Percentiles rank a stretch among this genome's conserved stretches.
phyloP scores from a whole-genome alignment of 345 rosid species.

The Syzygium grande region DNA sequence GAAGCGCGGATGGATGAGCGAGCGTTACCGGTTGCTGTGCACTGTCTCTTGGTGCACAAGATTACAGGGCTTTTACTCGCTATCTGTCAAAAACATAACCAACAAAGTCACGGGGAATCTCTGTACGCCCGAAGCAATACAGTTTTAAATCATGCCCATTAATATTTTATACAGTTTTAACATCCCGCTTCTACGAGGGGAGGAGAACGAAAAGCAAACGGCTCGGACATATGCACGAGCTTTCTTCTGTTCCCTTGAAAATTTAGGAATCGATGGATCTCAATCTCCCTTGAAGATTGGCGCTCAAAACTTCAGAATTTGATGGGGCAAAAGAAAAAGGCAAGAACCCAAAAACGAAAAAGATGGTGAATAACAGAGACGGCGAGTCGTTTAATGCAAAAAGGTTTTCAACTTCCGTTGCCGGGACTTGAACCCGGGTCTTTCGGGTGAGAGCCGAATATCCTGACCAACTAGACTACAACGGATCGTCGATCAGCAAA shows the following conservation, averaged over 20 bases:
- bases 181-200: neutral
- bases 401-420: slow-evolving; percentile 24
- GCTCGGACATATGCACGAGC: neutral
- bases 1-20: neutral
- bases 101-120: neutral
- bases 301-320: neutral
- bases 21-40: neutral
- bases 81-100: neutral
- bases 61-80: neutral
- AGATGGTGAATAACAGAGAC: neutral
- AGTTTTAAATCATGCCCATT: neutral
- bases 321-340: neutral
- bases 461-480: slow-evolving; percentile 83
- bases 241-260: neutral
- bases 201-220: neutral
- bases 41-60: neutral
- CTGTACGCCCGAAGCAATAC: neutral
- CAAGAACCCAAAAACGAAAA: neutral
- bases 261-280: neutral
- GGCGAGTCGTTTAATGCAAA: neutral
- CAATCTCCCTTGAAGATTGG: neutral
- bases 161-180: neutral
- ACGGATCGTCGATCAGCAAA: no score
- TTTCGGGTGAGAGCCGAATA: slow-evolving; percentile 78
- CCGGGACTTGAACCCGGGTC: slow-evolving; percentile 86